Conservation (phyloP, 2,329 filamentous ascomycete species). For the Coniella vitis region DNA sequence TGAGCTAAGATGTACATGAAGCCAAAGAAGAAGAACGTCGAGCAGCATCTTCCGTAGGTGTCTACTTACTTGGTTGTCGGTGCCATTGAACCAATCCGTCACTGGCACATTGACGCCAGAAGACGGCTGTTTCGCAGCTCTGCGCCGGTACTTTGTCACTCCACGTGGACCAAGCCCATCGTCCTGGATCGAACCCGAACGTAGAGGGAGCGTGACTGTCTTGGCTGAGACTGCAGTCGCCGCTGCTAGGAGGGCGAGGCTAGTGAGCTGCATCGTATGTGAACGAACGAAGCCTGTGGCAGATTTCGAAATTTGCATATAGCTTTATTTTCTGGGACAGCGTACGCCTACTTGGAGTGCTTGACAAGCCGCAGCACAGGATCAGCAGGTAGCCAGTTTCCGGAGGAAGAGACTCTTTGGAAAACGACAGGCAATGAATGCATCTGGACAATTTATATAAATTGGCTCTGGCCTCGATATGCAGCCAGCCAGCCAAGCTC, state of each 20-base stretch:
- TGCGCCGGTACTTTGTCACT: background rate
- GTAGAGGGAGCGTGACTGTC: slow-evolving; percentile 4
- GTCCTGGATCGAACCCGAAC: background rate
- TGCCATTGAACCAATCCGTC: slow-evolving; percentile 13
- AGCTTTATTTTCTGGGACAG: too few species aligned
- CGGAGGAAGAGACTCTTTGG: too few species aligned
- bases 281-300: background rate
- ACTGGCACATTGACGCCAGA: slow-evolving; percentile 7
- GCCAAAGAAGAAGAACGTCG: too few species aligned
- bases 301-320: background rate
- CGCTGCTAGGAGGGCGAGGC: background rate
- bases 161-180: background rate
- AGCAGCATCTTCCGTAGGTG: too few species aligned
- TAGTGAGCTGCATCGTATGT: background rate
- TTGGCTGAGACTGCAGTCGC: slow-evolving; percentile 1
- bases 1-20: background rate
- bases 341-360: too few species aligned
- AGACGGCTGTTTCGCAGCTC: background rate
- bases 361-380: too few species aligned
- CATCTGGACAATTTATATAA: too few species aligned
- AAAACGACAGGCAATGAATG: too few species aligned
- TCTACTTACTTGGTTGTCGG: slow-evolving; percentile 10
- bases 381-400: too few species aligned
- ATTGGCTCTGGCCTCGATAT: too few species aligned
- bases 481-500: too few species aligned